Base-by-base conservation (phyloP, 352 stramenopile genomes). In the Pythium phragmiticola region DNA sequence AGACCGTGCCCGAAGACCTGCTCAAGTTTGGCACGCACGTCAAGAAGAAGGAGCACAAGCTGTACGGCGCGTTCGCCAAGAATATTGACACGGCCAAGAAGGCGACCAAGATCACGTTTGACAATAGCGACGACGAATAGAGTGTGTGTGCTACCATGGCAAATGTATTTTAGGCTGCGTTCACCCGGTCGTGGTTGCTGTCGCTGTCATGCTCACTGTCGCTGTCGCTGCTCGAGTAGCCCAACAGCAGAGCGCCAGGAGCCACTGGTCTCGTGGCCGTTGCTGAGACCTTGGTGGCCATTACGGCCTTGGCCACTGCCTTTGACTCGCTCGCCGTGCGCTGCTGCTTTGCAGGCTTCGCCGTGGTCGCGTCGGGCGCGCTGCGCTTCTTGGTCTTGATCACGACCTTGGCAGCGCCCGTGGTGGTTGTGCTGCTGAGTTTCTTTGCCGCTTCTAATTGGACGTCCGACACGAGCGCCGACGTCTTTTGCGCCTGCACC, bases 21-120 rank as follows among this genome's bases (percentile, higher is more conserved):
- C 92, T 97, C 70, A 98, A 98, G 72, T 99, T 99, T 76, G 97
- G 97, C 63, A 99, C 96, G 63, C 97, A 98, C 36, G 98, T 99
- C 51, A 99, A 99, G 83, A 99, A 99, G 86, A 99, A 99, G 90
- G 95, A 99, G 76, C 96, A 99, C 89, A 99, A 99, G 71, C 74
- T 99, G 19, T 99, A 99, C 72, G 97, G 97, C 50, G 97, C 95
- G 51, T 98, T 98, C 48, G 92, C 93, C 41, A 98, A 97, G 73
- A 89, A 95, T 63, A 90, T 96, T 42, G 90, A 97, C 70, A 91
- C 96, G 72, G 83, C 60, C 63, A 99, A 99, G 78, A 98, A 99
- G 74, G 94, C 97, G 16, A 98, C 92, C 17, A 99, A 99, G 77
- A 99, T 99, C 73, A 98, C 87, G 52, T 99, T 99, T 66, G 84